Base-by-base conservation (phyloP, 805 yeast species). In the Candida suzukii region DNA sequence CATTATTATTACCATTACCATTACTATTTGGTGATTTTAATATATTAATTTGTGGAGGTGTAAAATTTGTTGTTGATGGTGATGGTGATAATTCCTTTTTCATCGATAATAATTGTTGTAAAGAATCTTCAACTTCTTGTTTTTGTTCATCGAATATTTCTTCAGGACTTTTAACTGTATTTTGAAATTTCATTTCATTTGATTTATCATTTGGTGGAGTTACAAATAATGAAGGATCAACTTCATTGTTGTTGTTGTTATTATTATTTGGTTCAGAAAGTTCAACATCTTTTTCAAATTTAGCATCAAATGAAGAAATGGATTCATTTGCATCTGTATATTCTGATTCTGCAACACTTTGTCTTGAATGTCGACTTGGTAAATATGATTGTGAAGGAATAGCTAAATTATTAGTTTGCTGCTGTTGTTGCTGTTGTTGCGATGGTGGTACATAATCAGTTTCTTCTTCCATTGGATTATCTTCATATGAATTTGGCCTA, bases 31-130 rank as follows among this genome's bases (percentile, higher is more conserved):
- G 12, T 12, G 25, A 19, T n/a, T 28, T n/a, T 21, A 14, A 19
- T 18, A 21, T 7, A 38, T 24, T 21, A 46, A 50, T 13, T 43
- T 32, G 22, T 39, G 50, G 9, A 13, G 32, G 26, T 20, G 39
- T 14, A 14, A 27, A 49, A 21, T 20, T 26, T 2, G 17, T 18
- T 16, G 27, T 44, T n/a, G 28, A 31, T 11, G 47, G 47, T 14
- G 48, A 21, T 3, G 59, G 51, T 5, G 56, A 48, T 12, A 56
- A 39, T 34, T 53, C 54, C 14, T 45, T 54, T 28, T 49, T 47
- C 59, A 57, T 54, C 8, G 56, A 51, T 10, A 56, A 38, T 21
- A 57, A 38, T 35, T 57, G 62, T 14, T 44, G 45, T 19, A 56
- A 37, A 4, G 54, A 52, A 37, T 56, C 60, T 20, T 53, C 58